Percentiles rank a stretch among this genome's conserved stretches.
These are phyloP conservation scores for Diplodia intermedia DNA, from an alignment of 2,329 filamentous ascomycete species.

Conservation along the genomic window DNA sequence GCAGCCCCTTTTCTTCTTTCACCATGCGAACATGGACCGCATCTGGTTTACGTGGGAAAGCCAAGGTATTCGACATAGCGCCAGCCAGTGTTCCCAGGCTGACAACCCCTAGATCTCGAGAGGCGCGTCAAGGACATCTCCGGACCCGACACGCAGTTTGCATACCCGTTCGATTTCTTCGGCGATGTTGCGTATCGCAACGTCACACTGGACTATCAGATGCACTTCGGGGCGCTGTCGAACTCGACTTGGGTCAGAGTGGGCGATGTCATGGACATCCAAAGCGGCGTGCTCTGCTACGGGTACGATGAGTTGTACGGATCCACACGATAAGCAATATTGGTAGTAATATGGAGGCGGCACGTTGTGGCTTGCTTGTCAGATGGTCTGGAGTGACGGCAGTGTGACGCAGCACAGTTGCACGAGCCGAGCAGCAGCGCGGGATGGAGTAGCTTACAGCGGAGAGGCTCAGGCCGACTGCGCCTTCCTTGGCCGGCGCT, in stretches of 20 bases:
- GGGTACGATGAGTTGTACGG: slow-evolving; percentile 24
- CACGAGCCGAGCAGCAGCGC: neutral
- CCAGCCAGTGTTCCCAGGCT: neutral
- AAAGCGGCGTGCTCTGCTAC: slow-evolving; percentile 31
- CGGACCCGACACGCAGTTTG: slow-evolving; percentile 30
- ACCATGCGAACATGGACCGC: slow-evolving; percentile 58
- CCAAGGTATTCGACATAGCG: neutral
- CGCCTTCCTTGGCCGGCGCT: neutral
- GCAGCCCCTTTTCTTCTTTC: slow-evolving; percentile 46
- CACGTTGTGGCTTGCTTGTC: slow-evolving; percentile 4
- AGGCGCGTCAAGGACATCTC: slow-evolving; percentile 40
- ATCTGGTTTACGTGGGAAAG: slow-evolving; percentile 61
- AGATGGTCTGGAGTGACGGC: neutral
- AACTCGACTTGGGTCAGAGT: slow-evolving; percentile 27
- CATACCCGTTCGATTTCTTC: slow-evolving; percentile 31
- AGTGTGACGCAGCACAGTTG: neutral
- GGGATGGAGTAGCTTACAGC: neutral
- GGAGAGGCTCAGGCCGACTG: too few species aligned
- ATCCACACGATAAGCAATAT: neutral
- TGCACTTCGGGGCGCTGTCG: slow-evolving; percentile 25
- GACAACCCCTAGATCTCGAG: slow-evolving; percentile 40
- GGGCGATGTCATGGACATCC: slow-evolving; percentile 30
- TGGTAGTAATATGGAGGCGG: neutral
- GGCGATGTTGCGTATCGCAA: slow-evolving; percentile 21
- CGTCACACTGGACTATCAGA: slow-evolving; percentile 30